A percentile compares a stretch with the other conserved stretches of the same genome.
phyloP scores from a whole-genome alignment of 1,139 yeast species.

The Suhomyces panamericanus region DNA sequence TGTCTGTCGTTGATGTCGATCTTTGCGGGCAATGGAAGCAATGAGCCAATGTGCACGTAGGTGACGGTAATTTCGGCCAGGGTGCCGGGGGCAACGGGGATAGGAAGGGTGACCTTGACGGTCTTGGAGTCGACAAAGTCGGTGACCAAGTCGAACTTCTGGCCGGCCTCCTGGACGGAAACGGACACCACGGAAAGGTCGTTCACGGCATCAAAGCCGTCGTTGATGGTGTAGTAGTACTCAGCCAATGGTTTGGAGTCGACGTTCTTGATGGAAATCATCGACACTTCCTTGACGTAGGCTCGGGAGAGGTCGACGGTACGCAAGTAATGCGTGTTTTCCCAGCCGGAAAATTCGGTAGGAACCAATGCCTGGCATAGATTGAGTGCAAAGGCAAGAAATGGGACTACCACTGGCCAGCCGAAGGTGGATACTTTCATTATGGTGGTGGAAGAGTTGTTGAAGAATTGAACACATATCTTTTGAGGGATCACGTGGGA shows the following conservation, averaged over 20 bases:
- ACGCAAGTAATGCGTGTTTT: slow-evolving; percentile 46
- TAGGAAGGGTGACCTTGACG: slow-evolving; percentile 52
- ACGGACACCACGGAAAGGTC: slow-evolving; percentile 52
- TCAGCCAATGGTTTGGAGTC: slow-evolving; percentile 53
- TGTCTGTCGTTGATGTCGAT: slow-evolving; percentile 66
- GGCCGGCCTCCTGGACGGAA: slow-evolving; percentile 28
- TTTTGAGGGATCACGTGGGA: slow-evolving; percentile 7
- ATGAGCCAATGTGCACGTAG: slow-evolving; percentile 49
- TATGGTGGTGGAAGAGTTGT: slow-evolving; percentile 1
- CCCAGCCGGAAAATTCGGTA: slow-evolving; percentile 34
- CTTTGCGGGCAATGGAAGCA: slow-evolving; percentile 63
- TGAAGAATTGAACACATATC: slow-evolving; percentile 10
- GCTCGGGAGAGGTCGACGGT: slow-evolving; percentile 65
- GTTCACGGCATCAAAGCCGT: slow-evolving; percentile 42
- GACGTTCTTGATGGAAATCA: slow-evolving; percentile 59
- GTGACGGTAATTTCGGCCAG: slow-evolving; percentile 52
- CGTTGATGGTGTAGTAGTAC: slow-evolving; percentile 58
- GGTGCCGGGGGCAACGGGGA: slow-evolving; percentile 67
- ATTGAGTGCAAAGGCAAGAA: slow-evolving; percentile 2
- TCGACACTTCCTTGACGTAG: slow-evolving; percentile 63
- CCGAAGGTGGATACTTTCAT: slow-evolving; percentile 3
- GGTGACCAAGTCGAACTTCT: slow-evolving; percentile 28
- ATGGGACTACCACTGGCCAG: slow-evolving; percentile 7
- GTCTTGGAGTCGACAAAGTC: slow-evolving; percentile 31
- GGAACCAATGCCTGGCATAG: slow-evolving; percentile 7